Conservation (phyloP, 495 filamentous ascomycete genomes). For the Penicillium herquei region DNA sequence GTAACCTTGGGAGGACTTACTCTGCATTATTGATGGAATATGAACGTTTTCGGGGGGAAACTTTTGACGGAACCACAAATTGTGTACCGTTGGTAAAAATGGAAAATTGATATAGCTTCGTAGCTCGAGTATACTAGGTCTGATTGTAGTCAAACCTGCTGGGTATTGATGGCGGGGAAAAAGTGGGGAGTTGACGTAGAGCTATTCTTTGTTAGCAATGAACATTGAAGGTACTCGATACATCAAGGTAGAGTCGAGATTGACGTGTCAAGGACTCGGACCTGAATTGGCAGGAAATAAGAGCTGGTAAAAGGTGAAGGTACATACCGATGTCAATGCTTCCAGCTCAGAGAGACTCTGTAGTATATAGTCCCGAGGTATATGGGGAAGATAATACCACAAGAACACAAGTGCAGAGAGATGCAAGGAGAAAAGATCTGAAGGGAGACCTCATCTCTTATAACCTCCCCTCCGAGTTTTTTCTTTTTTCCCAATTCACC, state of each 20-base stretch:
- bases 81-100: neutral
- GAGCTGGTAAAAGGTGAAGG: too few relatives aligned
- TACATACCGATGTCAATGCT: too few relatives aligned
- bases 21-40: conserved; percentile 1
- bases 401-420: too few relatives aligned
- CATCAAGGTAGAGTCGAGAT: too few relatives aligned
- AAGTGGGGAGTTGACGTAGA: conserved; percentile 12
- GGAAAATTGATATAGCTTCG: neutral
- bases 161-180: conserved; percentile 13
- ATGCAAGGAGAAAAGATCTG: too few relatives aligned
- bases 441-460: neutral
- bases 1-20: neutral
- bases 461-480: neutral
- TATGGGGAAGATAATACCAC: too few relatives aligned
- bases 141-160: conserved; percentile 8
- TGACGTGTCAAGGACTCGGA: too few relatives aligned
- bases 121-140: neutral
- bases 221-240: neutral
- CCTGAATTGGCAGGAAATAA: too few relatives aligned
- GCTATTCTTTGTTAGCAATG: neutral
- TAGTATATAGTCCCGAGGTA: too few relatives aligned
- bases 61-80: conserved; percentile 3
- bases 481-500: conserved; percentile 4
- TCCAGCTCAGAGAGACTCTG: too few relatives aligned
- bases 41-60: neutral